Evolutionary conservation across 179 eudicot genomes (phyloP).

Genomic region (Gypsophila paniculata): DNA sequence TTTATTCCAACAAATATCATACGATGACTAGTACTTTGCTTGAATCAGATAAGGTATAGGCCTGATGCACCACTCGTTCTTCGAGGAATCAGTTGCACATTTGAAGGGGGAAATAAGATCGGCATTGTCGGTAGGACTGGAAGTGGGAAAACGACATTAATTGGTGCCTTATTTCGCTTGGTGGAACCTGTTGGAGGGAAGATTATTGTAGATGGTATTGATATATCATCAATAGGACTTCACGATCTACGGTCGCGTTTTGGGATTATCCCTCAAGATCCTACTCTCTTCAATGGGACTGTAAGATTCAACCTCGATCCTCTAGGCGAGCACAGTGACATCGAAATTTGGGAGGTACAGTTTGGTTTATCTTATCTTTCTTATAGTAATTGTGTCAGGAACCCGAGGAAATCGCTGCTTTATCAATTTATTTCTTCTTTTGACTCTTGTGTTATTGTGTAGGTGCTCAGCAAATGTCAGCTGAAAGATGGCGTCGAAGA

Average conservation of each 20-base stretch:
- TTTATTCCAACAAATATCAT: not conserved
- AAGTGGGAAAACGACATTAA: constrained; percentile 76
- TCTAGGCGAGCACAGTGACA: constrained; percentile 44
- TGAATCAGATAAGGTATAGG: constrained; percentile 64
- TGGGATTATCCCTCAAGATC: constrained; percentile 80
- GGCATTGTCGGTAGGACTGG: constrained; percentile 92
- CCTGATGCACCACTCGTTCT: constrained; percentile 69
- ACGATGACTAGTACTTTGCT: not conserved
- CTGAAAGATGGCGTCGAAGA: constrained; percentile 49
- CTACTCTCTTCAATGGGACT: constrained; percentile 68
- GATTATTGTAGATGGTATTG: constrained; percentile 62
- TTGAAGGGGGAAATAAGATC: constrained; percentile 73
- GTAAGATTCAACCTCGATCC: constrained; percentile 75
- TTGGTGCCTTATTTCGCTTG: constrained; percentile 73
- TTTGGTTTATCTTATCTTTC: not conserved
- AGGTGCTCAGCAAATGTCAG: constrained; percentile 42
- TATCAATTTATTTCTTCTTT: not conserved
- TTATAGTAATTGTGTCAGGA: not conserved
- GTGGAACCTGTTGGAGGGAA: constrained; percentile 68
- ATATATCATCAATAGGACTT: constrained; percentile 61
- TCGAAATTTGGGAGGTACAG: constrained; percentile 66
- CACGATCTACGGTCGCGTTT: constrained; percentile 65
- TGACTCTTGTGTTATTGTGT: not conserved
- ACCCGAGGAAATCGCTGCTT: not conserved
- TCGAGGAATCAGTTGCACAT: constrained; percentile 64